A percentile compares a stretch with the other conserved stretches of the same genome.
Conservation (phyloP, 2,329 filamentous ascomycete species). For the Stagonosporopsis rhizophila region DNA sequence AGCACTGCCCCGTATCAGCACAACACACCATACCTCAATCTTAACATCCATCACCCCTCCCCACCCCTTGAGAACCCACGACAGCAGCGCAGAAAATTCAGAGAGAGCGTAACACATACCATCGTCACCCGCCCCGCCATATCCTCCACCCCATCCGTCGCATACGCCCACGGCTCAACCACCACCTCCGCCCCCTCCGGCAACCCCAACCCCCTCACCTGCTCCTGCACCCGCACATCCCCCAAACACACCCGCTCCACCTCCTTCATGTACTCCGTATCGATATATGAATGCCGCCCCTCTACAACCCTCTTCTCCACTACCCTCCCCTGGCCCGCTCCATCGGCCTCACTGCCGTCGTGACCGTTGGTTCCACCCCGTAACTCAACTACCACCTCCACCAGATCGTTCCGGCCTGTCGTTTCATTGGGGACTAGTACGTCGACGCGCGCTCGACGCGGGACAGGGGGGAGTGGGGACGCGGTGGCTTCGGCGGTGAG, state of each 20-base stretch:
- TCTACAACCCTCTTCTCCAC: slow-evolving; percentile 42
- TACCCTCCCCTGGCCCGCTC: slow-evolving; percentile 19
- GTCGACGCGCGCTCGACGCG: slow-evolving; percentile 53
- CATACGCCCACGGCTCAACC: slow-evolving; percentile 65
- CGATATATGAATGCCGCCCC: slow-evolving; percentile 58
- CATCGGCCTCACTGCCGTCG: too few species aligned
- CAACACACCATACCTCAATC: too few species aligned
- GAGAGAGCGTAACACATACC: slow-evolving; percentile 42
- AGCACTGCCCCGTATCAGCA: slow-evolving; percentile 37
- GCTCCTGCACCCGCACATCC: slow-evolving; percentile 53
- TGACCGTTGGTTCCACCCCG: too few species aligned
- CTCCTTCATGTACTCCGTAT: slow-evolving; percentile 57
- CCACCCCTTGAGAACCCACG: too few species aligned
- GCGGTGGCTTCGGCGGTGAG: slow-evolving; percentile 53
- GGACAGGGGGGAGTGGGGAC: slow-evolving; percentile 36
- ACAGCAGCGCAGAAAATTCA: neutral
- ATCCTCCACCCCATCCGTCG: slow-evolving; percentile 61
- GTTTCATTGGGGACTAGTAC: slow-evolving; percentile 37
- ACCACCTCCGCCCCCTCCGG: slow-evolving; percentile 55
- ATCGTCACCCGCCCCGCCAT: slow-evolving; percentile 59
- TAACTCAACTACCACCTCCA: slow-evolving; percentile 42
- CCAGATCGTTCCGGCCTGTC: slow-evolving; percentile 47
- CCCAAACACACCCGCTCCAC: slow-evolving; percentile 58
- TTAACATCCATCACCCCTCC: too few species aligned
- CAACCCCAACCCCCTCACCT: slow-evolving; percentile 50